These are phyloP conservation scores for Neocatenulostroma microsporum DNA, from an alignment of 2,329 filamentous ascomycete genomes.

Conservation along the genomic window DNA sequence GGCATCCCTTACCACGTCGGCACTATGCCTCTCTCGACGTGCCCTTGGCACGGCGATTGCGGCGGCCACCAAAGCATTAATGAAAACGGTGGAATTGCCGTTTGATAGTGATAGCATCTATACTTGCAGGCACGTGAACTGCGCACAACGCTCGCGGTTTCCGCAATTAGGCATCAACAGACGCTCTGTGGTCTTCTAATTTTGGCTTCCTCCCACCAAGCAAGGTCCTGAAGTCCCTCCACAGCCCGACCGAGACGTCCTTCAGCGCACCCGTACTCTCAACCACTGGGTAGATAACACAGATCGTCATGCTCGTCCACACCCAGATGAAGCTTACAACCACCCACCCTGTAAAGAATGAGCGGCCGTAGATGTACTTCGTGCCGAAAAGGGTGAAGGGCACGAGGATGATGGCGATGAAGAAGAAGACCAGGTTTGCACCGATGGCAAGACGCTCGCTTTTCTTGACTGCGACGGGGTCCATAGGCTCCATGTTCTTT, in stretches of 20 bases:
- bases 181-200: too few relatives aligned
- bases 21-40: too few relatives aligned
- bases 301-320: constrained; percentile 34
- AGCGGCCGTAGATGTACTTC: constrained; percentile 33
- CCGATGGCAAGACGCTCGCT: constrained; percentile 33
- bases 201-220: constrained; percentile 7
- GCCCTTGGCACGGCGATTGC: too few relatives aligned
- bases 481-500: constrained; percentile 37
- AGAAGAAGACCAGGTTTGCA: constrained; percentile 32
- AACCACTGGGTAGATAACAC: constrained; percentile 36
- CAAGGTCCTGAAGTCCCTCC: constrained; percentile 9
- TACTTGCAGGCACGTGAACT: too few relatives aligned
- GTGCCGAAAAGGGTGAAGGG: constrained; percentile 33
- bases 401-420: constrained; percentile 33
- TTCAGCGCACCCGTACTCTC: constrained; percentile 32
- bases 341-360: constrained; percentile 37
- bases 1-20: too few relatives aligned
- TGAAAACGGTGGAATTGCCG: too few relatives aligned
- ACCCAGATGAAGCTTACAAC: constrained; percentile 38
- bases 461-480: constrained; percentile 30
- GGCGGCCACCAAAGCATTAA: too few relatives aligned
- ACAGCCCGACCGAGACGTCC: constrained; percentile 15
- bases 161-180: too few relatives aligned
- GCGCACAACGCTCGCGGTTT: too few relatives aligned
- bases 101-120: too few relatives aligned